These are phyloP conservation scores for Hordeum pubiflorum DNA, from an alignment of 202 grass and related monocot species.

Conservation along the genomic window DNA sequence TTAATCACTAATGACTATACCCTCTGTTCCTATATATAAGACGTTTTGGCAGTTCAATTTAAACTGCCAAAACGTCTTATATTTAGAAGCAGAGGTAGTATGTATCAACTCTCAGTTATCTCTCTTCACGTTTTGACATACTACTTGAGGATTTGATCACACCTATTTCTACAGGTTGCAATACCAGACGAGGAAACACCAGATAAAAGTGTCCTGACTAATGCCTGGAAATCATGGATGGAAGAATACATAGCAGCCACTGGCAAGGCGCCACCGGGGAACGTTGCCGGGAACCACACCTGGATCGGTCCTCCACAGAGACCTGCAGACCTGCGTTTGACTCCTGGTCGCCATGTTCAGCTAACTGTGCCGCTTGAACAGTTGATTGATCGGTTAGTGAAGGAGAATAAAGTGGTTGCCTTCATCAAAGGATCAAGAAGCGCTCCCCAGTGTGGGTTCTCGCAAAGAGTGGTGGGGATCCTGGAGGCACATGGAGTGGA, in stretches of 20 bases:
- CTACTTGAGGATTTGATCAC: conserved; percentile 6
- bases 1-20: too few species aligned
- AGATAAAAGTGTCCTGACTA: conserved; percentile 43
- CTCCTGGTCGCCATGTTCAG: conserved; percentile 77
- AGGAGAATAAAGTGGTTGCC: conserved; percentile 88
- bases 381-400: conserved; percentile 71
- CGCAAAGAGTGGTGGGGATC: conserved; percentile 83
- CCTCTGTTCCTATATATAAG: too few species aligned
- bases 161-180: conserved; percentile 34
- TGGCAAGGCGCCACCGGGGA: conserved; percentile 74
- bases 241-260: conserved; percentile 71
- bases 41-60: too few species aligned
- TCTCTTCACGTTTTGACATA: neutral
- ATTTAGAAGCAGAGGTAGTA: too few species aligned
- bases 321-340: conserved; percentile 58
- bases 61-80: too few species aligned
- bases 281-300: conserved; percentile 69
- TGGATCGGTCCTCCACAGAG: conserved; percentile 52
- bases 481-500: conserved; percentile 67
- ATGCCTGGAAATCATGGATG: conserved; percentile 94
- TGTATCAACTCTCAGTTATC: neutral
- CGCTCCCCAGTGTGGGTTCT: conserved; percentile 84
- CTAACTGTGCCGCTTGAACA: conserved; percentile 66
- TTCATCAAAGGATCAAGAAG: conserved; percentile 96
- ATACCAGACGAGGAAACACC: conserved; percentile 39